Evolutionary conservation across 345 rosid genomes (phyloP), one percentile per base, ranked within the genome.

Genomic region (Linum lewisii): DNA sequence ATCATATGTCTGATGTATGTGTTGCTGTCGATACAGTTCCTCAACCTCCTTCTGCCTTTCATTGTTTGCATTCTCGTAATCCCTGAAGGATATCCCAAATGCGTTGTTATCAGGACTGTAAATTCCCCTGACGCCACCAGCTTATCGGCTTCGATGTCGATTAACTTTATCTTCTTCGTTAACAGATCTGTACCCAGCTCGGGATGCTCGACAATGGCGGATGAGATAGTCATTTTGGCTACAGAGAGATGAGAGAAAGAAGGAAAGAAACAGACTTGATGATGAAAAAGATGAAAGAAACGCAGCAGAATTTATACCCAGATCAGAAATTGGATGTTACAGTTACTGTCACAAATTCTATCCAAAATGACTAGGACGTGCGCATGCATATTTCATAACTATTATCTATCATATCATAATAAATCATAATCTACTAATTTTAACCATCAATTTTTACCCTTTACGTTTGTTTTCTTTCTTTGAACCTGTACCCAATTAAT

Each of bases 31-130:
- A 15, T 54, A 54, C 10, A 54, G 26, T 54, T 54, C 57, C 57
- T 54, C 57, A 16, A 54, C 57, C 5, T 2, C 15, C 26, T 23
- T 21, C 2, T 54, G 57, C 57, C 57, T 54, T 54, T 21, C 57
- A 22, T 18, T 54, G 24, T 23, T 24, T 7, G 11, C 57, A 22
- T 54, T 22, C 47, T 42, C 47, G 22, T 54, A 54, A 23, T 54
- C 57, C 57, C 57, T 54, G 29, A 54, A 54, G 22, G 57, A 20
- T 22, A 14, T 15, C 13, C 57, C 57, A 54, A 54, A 54, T 6
- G 57, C 24, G 29, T 54, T 54, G 25, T 20, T 23, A 4, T 54
- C 25, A 5, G 57, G 57, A 54, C 57, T 16, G 16, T 21, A 16
- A 54, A 54, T 54, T 13, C 25, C 4, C 26, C 57, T 4, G 20